Evolutionary conservation across 2,329 filamentous ascomycete genomes (phyloP).

Genomic region (Chalara sp.): DNA sequence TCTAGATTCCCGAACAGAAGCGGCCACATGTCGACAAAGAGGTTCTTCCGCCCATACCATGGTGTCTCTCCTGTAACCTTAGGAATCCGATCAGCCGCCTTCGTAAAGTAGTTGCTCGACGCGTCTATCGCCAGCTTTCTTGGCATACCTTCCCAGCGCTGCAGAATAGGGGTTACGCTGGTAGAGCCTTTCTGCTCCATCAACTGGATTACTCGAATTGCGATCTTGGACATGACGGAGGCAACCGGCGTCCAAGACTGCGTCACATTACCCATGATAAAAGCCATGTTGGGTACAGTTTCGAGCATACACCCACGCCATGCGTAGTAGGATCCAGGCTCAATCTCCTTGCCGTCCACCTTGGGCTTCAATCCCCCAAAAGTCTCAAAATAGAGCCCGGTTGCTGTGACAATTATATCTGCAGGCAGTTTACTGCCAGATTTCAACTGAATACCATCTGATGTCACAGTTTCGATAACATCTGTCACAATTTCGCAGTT

Average conservation of each 20-base stretch:
- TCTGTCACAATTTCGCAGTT: constrained; percentile 42
- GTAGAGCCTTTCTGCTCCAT: too few relatives aligned
- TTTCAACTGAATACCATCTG: constrained; percentile 34
- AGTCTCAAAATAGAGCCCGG: constrained; percentile 53
- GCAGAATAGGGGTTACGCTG: too few relatives aligned
- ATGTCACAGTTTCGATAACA: constrained; percentile 42
- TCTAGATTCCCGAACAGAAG: too few relatives aligned
- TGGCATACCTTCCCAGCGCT: too few relatives aligned
- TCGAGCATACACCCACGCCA: constrained; percentile 61
- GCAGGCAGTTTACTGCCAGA: constrained; percentile 36
- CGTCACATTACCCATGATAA: constrained; percentile 56
- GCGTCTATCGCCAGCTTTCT: too few relatives aligned
- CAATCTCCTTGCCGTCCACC: constrained; percentile 45
- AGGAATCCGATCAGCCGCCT: too few relatives aligned
- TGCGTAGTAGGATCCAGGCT: constrained; percentile 41
- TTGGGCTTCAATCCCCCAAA: constrained; percentile 43
- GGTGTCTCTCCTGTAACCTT: too few relatives aligned
- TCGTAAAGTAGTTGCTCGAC: too few relatives aligned
- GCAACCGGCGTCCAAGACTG: constrained; percentile 48
- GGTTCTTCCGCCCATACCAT: too few relatives aligned
- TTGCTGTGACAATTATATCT: constrained; percentile 62
- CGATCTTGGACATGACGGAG: too few relatives aligned
- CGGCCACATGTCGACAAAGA: too few relatives aligned
- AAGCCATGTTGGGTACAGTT: constrained; percentile 52
- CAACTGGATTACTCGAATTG: too few relatives aligned